Evolutionary conservation across 768 basidiomycete genomes (phyloP), one percentile per base, ranked within the genome.

Genomic region (Boletus pseudopeckii): DNA sequence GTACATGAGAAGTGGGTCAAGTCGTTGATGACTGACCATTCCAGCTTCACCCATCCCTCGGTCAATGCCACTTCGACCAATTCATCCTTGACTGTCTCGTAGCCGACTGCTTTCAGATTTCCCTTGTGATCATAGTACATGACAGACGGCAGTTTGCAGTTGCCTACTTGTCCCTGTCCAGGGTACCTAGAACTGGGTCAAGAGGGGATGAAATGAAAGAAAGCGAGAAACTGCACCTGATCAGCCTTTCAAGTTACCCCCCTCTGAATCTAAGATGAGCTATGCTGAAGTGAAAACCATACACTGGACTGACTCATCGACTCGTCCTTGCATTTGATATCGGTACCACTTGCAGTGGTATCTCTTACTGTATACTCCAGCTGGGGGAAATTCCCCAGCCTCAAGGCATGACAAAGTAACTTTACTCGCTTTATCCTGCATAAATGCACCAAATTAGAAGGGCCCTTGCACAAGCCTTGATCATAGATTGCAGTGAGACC

Each of bases 61-160:
- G 72, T 65, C 45, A 73, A 66, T 0, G 74, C 75, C 14, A 50
- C 45, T 34, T 74, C 71, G 2, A 61, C 60, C 20, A 74, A 64
- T 3, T 67, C 68, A 1, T 76, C 72, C 13, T 62, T 60, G 20
- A 70, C 63, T 0, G 76, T 73, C 59, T 79, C 77, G 5, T 74
- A 76, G 1, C 78, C 77, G 2, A 71, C 68, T 2, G 73, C 72
- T 36, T 66, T 62, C 7, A 75, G 65, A 3, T 59, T 59, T 4
- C 78, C 78, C 15, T 59, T 43, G 30, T 59, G 44, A 46, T 77
- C 74, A 45, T 80, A 80, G 54, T 74, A 80, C 26, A 80, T 58
- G 40, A 79, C 62, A 11, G 75, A 75, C 0, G 79, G 78, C 15
- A 79, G 73, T 56, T 79, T 79, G 38, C 65, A 73, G 43, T 74